Evolutionary conservation across 441 rosid species (phyloP), one percentile per base, ranked within the genome.

Genomic region (Adansonia rubrostipa): DNA sequence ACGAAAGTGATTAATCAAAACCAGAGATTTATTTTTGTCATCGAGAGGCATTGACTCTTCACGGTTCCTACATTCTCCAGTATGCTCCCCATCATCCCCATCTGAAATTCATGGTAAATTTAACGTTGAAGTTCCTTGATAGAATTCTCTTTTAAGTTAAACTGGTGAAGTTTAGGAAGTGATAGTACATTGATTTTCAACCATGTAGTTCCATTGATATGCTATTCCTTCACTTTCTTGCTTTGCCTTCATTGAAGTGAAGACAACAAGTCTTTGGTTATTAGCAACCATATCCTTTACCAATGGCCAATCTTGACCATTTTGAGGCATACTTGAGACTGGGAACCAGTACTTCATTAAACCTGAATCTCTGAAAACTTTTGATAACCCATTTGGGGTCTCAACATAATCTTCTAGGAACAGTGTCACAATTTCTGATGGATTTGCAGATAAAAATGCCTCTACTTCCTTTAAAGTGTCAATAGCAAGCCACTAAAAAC

Each of bases 181-280:
- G 54, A 17, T 20, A 33, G 3, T 84, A 93, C 98, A 92, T 56
- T 91, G 92, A 77, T 95, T 95, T 87, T 93, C 98, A 33, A 91
- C 92, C 84, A 92, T 82, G 88, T 87, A 95, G 76, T 89, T 91
- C 99, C 99, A 93, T 19, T 91, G 99, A 80, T 91, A 95, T 61
- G 99, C 98, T 36, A 93, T 93, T 80, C 94, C 95, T 82, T 95
- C 98, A 56, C 82, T 79, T 71, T 74, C 53, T 85, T 95, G 92
- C 85, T 95, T 95, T 14, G 92, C 82, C 76, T 79, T 33, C 44
- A 66, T 86, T 6, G 98, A 95, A 72, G 97, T 92, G 87, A 95
- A 90, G 0, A 90, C 95, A n/a, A 95, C 83, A 48, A 95, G 87
- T 76, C 97, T 89, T n/a, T 91, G 95, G 84, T 89, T 92, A 5